phyloP scores from a whole-genome alignment of 345 rosid genomes.

The Carallia pectinifolia region DNA sequence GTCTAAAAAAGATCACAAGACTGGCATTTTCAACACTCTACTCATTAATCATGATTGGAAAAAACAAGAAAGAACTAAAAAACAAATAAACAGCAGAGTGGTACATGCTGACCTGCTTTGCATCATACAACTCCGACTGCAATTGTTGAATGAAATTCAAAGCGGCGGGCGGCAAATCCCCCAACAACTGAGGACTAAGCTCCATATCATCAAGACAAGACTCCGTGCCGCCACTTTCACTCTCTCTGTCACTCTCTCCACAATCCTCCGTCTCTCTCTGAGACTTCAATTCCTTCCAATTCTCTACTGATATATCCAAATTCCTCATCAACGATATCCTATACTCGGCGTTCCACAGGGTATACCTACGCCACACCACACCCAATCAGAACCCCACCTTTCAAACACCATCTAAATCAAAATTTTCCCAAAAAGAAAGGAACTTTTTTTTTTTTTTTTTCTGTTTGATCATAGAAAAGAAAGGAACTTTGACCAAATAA shows the following conservation, averaged over 20 bases:
- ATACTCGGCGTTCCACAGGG: slow-evolving; percentile 92
- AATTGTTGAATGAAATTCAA: slow-evolving; percentile 56
- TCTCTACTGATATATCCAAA: slow-evolving; percentile 44
- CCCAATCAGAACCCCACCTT: not conserved
- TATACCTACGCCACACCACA: slow-evolving; percentile 48
- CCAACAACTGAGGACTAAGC: slow-evolving; percentile 52
- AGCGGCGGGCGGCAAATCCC: slow-evolving; percentile 67
- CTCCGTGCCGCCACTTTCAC: slow-evolving; percentile 25
- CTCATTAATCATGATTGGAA: no score
- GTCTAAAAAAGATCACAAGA: no score
- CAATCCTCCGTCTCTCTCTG: slow-evolving; percentile 19
- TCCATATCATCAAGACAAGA: slow-evolving; percentile 41
- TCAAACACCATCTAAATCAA: not conserved
- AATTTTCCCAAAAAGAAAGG: not conserved
- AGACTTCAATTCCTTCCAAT: slow-evolving; percentile 22
- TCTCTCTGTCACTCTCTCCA: slow-evolving; percentile 32
- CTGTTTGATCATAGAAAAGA: not conserved
- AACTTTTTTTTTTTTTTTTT: not conserved
- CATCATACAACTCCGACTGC: slow-evolving; percentile 56
- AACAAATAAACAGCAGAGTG: no score
- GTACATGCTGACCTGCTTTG: slow-evolving; percentile 45
- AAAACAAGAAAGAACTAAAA: no score
- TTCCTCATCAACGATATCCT: slow-evolving; percentile 70
- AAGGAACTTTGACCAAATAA: not conserved
- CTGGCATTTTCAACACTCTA: no score